A percentile compares a stretch with the other conserved stretches of the same genome.
These are phyloP conservation scores for Monosporascus sp. DNA, from an alignment of 2,329 filamentous ascomycete species.

Conservation along the genomic window DNA sequence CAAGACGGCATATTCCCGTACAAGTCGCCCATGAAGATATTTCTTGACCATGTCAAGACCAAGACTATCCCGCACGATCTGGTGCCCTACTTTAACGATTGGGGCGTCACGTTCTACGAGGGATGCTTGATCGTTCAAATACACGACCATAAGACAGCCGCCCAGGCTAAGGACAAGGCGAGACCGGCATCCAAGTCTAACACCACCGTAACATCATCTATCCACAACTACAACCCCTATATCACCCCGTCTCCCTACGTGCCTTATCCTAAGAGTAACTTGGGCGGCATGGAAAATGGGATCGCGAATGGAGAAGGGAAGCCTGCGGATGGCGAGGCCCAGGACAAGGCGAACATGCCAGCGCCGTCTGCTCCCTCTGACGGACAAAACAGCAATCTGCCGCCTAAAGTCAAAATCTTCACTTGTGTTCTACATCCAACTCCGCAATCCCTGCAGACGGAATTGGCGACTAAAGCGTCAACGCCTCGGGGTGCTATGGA, in stretches of 20 bases:
- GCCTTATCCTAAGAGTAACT: slow-evolving; percentile 60
- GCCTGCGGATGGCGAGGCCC: slow-evolving; percentile 35
- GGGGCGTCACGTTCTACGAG: slow-evolving; percentile 81
- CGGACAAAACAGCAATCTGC: slow-evolving; percentile 37
- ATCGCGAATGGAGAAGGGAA: slow-evolving; percentile 29
- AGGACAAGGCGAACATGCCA: slow-evolving; percentile 56
- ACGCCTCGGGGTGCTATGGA: slow-evolving; percentile 53
- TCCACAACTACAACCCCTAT: slow-evolving; percentile 88
- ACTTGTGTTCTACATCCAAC: slow-evolving; percentile 87
- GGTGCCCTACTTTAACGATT: slow-evolving; percentile 67
- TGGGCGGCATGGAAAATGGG: slow-evolving; percentile 18
- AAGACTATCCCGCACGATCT: slow-evolving; percentile 87
- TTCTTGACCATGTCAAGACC: slow-evolving; percentile 69
- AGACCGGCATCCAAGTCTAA: slow-evolving; percentile 51
- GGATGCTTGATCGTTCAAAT: slow-evolving; percentile 91
- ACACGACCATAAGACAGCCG: slow-evolving; percentile 74
- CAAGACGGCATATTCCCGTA: slow-evolving; percentile 92
- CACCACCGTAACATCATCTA: slow-evolving; percentile 67
- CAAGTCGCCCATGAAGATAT: slow-evolving; percentile 81
- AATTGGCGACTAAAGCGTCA: slow-evolving; percentile 69
- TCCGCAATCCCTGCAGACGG: slow-evolving; percentile 65
- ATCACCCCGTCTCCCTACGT: slow-evolving; percentile 84
- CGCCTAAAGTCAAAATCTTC: slow-evolving; percentile 59
- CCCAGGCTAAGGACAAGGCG: slow-evolving; percentile 54
- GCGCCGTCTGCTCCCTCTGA: slow-evolving; percentile 45